Evolutionary conservation across 305 asterid species (phyloP).

Genomic region (Nicotiana rustica): DNA sequence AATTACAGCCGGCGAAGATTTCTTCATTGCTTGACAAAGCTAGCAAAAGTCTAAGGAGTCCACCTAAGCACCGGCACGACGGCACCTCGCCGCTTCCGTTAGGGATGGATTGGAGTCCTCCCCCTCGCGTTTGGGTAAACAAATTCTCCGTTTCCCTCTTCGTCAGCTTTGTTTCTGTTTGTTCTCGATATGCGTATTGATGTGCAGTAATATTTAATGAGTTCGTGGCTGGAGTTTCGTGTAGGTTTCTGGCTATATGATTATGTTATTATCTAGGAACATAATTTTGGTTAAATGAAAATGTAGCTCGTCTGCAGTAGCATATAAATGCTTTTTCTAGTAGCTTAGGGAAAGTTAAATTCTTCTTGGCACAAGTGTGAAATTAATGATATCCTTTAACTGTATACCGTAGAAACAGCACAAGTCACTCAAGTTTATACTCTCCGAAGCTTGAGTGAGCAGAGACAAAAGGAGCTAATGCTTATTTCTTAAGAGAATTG

Average conservation of each 20-base stretch:
- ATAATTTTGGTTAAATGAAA: not conserved
- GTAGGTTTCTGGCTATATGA: not conserved
- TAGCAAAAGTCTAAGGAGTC: constrained; percentile 34
- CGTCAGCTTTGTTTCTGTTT: not conserved
- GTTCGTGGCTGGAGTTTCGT: not conserved
- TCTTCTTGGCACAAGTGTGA: not conserved
- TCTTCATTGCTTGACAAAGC: constrained; percentile 12
- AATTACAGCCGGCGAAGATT: not conserved
- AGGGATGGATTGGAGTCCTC: constrained; percentile 91
- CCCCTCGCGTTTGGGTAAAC: constrained; percentile 72
- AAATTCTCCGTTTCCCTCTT: not conserved
- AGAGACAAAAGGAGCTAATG: not conserved
- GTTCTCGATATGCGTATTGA: not conserved
- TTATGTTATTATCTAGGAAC: not conserved
- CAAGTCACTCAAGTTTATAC: not conserved
- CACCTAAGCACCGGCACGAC: constrained; percentile 71
- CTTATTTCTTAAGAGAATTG: not conserved
- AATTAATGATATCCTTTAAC: not conserved
- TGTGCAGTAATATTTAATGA: not conserved
- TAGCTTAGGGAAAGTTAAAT: not conserved
- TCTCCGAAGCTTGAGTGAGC: not conserved
- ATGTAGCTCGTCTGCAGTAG: constrained; percentile 3
- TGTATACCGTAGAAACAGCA: not conserved
- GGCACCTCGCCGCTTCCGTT: constrained; percentile 85
- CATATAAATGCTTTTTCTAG: not conserved